These are phyloP conservation scores for Fragaria ananassa DNA, from an alignment of 306 rosid genomes.

Conservation along the genomic window DNA sequence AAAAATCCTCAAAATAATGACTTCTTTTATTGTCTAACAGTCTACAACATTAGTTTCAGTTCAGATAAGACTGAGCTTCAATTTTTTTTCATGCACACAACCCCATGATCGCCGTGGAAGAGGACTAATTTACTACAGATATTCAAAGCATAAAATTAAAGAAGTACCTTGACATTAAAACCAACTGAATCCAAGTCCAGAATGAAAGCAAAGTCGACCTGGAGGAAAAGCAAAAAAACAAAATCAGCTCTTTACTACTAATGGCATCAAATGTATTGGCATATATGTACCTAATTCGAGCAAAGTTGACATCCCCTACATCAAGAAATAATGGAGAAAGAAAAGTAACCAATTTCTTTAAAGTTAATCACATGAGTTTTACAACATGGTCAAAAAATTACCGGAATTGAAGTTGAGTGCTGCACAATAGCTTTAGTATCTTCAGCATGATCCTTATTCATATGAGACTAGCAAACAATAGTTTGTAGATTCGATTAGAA, in stretches of 20 bases:
- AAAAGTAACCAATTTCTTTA: conserved; percentile 9
- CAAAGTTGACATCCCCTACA: conserved; percentile 5
- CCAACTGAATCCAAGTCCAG: conserved; percentile 94
- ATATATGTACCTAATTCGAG: neutral
- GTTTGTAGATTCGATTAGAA: conserved; percentile 20
- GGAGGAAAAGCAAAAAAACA: conserved; percentile 24
- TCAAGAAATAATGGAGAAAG: neutral
- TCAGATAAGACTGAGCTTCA: neutral
- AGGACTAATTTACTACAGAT: conserved; percentile 5
- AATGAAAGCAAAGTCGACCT: conserved; percentile 87
- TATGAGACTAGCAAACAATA: conserved; percentile 66
- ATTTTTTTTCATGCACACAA: neutral
- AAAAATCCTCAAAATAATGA: neutral
- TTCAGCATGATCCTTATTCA: conserved; percentile 93
- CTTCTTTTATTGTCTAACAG: neutral
- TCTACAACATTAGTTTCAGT: neutral
- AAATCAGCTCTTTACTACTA: conserved; percentile 23
- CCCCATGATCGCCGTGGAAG: neutral
- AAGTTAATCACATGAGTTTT: conserved; percentile 13
- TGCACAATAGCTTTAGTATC: conserved; percentile 88
- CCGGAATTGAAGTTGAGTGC: conserved; percentile 83
- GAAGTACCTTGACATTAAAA: conserved; percentile 76
- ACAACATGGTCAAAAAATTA: conserved; percentile 25
- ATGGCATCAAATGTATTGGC: conserved; percentile 5
- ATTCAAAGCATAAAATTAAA: neutral